Conservation (phyloP, 257 asterid species). For the Nicotiana paniculata region DNA sequence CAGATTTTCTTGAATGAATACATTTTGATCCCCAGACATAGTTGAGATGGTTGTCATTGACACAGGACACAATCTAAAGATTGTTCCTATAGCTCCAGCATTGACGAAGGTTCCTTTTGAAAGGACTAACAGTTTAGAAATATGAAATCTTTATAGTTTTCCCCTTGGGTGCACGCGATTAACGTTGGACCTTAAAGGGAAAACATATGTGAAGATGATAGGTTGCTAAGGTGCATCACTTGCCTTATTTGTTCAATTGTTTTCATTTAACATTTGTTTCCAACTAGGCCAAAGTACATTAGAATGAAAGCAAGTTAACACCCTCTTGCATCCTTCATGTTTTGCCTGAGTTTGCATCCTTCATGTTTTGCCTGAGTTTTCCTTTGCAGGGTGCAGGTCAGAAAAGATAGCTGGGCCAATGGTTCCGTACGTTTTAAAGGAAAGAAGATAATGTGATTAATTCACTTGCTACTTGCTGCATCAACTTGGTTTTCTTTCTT, state of each 20-base stretch:
- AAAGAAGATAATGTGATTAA: constrained; percentile 1
- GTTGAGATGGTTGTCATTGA: background rate
- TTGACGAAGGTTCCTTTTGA: background rate
- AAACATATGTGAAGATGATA: background rate
- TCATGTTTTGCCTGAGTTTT: background rate
- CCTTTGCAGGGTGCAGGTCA: background rate
- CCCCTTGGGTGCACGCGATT: background rate
- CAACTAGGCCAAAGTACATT: background rate
- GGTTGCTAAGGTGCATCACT: background rate
- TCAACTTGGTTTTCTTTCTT: background rate
- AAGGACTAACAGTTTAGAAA: background rate
- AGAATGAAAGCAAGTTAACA: background rate
- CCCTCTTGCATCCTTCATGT: constrained; percentile 1
- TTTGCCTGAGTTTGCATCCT: background rate
- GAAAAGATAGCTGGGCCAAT: background rate
- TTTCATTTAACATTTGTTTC: background rate
- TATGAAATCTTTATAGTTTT: background rate
- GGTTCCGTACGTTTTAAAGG: constrained; percentile 1
- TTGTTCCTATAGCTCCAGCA: background rate
- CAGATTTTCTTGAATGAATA: background rate
- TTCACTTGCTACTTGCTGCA: background rate
- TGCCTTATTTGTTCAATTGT: background rate
- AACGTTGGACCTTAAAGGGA: background rate
- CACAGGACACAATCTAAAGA: background rate
- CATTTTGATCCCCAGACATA: background rate